Evolutionary conservation across 192 early-diverging fungal species (phyloP).

Genomic region (Geranomyces michiganensis): DNA sequence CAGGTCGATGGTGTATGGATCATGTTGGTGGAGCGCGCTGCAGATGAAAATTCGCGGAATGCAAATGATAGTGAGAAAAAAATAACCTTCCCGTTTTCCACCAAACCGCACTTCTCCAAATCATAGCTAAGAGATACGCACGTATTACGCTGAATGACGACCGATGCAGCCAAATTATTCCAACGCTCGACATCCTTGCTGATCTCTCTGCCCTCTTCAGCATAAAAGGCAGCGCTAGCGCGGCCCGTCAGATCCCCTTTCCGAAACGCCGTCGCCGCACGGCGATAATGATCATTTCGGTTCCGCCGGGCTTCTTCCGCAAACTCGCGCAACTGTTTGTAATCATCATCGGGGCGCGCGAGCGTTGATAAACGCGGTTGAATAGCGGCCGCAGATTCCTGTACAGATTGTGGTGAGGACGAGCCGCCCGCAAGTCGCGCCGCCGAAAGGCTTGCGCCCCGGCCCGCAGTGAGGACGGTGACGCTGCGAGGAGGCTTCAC

Average conservation of each 20-base stretch:
- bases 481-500: not conserved
- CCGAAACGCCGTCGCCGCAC: slow-evolving; percentile 23
- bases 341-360: slow-evolving; percentile 7
- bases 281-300: slow-evolving; percentile 24
- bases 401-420: not conserved
- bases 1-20: slow-evolving; percentile 26
- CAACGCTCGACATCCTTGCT: slow-evolving; percentile 18
- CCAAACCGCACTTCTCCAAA: not conserved
- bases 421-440: not conserved
- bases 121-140: slow-evolving; percentile 12
- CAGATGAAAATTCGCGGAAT: not conserved
- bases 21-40: slow-evolving; percentile 3
- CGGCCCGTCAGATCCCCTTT: slow-evolving; percentile 27
- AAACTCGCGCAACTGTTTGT: slow-evolving; percentile 4
- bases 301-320: slow-evolving; percentile 3
- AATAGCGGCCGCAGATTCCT: not conserved
- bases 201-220: slow-evolving; percentile 20
- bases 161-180: slow-evolving; percentile 17
- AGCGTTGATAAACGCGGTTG: not conserved
- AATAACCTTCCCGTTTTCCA: too few species aligned
- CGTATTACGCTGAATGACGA: slow-evolving; percentile 29
- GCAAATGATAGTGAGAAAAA: too few species aligned
- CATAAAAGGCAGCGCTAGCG: slow-evolving; percentile 22
- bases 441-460: not conserved
- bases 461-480: not conserved